Evolutionary conservation across 495 filamentous ascomycete genomes (phyloP), one percentile per base, ranked within the genome.

Genomic region (Neurospora discreta): DNA sequence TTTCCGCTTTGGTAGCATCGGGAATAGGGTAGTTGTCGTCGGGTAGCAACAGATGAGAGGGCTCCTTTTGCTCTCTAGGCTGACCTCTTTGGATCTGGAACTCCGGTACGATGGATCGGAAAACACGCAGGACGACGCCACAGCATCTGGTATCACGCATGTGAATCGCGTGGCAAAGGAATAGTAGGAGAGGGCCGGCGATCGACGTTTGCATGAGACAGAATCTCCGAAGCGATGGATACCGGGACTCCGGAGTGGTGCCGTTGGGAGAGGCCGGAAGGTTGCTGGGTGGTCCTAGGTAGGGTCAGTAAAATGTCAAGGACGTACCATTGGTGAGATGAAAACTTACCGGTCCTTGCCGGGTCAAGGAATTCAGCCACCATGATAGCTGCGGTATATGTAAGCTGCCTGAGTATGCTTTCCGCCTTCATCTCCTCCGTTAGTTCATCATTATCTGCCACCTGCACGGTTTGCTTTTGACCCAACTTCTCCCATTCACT

Each of bases 341-440:
- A 18, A 11, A 41, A 81, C 84, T 85, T 84, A 85, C 88, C 82
- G 7, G 79, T 78, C 72, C 84, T 85, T 71, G 89, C 85, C 15
- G 92, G 92, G 78, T 97, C 94, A 11, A 98, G 85, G 70, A 98
- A 86, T 71, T 91, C 91, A 33, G 93, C 91, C 58, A 97, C 92
- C 86, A 98, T 91, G 72, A 94, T 90, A 15, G 97, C 93, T 8
- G 95, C 92, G 42, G 93, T 92, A 78, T 94, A 93, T 1, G 95
- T 97, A 68, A 98, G 84, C 72, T 97, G 93, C n/a, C 95, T 89
- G 40, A 99, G 84, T 36, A 98, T 95, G 79, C 95, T 98, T 78
- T 99, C 95, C 23, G 92, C 90, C 81, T 97, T 97, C 95, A 99
- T 99, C 83, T 99, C 96, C 74, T 97, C 92, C 1, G 91, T 90